A percentile compares a stretch with the other conserved stretches of the same genome.
Evolutionary conservation across 2,329 filamentous ascomycete species (phyloP).

Genomic region (Penicillium sp.): DNA sequence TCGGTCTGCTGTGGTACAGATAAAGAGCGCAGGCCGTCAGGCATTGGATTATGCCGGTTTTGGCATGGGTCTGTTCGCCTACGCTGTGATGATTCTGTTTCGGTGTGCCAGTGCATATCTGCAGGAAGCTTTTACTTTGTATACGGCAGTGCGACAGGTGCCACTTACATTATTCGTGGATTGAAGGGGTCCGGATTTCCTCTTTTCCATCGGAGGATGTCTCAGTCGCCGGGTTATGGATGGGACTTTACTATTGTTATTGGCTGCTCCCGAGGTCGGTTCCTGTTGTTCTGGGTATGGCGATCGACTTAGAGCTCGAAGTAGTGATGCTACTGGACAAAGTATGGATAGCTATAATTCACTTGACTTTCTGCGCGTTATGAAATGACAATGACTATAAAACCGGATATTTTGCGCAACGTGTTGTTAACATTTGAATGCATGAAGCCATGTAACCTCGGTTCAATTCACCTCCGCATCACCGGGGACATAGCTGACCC

Average conservation of each 20-base stretch:
- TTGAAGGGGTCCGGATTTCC: constrained; percentile 51
- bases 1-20: constrained; percentile 52
- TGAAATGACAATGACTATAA: not conserved
- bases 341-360: not conserved
- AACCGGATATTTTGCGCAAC: not conserved
- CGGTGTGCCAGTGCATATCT: constrained; percentile 36
- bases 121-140: constrained; percentile 41
- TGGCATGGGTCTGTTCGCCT: constrained; percentile 46
- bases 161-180: constrained; percentile 45
- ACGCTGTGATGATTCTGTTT: constrained; percentile 36
- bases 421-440: no score
- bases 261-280: constrained; percentile 29
- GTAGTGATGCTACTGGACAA: not conserved
- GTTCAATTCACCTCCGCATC: not conserved
- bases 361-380: not conserved
- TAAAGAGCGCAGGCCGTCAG: constrained; percentile 46
- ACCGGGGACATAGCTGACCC: not conserved
- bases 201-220: constrained; percentile 45
- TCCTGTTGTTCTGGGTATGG: constrained; percentile 44
- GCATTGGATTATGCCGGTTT: constrained; percentile 52
- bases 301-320: not conserved
- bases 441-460: not conserved
- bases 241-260: constrained; percentile 44
- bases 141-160: constrained; percentile 49
- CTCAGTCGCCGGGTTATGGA: constrained; percentile 32